Evolutionary conservation across 192 early-diverging fungal species (phyloP).

Genomic region (Umbelopsis sp.): DNA sequence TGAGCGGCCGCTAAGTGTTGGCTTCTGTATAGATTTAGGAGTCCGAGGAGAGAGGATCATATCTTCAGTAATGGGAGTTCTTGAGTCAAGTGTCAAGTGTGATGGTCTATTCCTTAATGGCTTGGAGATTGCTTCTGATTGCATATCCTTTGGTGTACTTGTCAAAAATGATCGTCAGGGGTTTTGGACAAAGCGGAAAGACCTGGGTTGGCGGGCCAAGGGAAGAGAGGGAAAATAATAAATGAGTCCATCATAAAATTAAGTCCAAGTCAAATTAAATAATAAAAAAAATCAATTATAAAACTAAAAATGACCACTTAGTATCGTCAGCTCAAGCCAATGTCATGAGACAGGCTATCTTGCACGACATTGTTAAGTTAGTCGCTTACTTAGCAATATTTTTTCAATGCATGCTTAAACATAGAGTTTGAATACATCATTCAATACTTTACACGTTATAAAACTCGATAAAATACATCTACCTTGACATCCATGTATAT

Average conservation of each 20-base stretch:
- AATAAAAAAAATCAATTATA: background rate
- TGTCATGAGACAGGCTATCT: conserved; percentile 10
- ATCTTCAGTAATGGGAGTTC: background rate
- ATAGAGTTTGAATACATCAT: too few species aligned
- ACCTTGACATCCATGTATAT: too few species aligned
- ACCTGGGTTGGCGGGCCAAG: background rate
- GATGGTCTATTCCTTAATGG: background rate
- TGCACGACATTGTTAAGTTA: conserved; percentile 8
- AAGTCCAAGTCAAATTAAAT: background rate
- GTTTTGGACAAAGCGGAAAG: background rate
- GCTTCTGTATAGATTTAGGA: conserved; percentile 35
- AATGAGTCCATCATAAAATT: background rate
- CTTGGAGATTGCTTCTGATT: background rate
- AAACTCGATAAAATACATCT: too few species aligned
- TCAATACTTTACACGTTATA: too few species aligned
- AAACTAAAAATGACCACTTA: background rate
- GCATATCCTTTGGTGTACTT: background rate
- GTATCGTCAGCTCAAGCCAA: background rate
- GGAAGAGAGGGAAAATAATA: background rate
- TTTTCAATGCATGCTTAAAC: too few species aligned
- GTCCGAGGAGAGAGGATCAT: conserved; percentile 30
- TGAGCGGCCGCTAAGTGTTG: conserved; percentile 20
- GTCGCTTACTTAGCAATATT: too few species aligned
- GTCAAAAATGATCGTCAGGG: background rate
- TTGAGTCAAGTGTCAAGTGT: conserved; percentile 10